These are phyloP conservation scores for Whalleya microplaca DNA, from an alignment of 2,329 filamentous ascomycete genomes.

Conservation along the genomic window DNA sequence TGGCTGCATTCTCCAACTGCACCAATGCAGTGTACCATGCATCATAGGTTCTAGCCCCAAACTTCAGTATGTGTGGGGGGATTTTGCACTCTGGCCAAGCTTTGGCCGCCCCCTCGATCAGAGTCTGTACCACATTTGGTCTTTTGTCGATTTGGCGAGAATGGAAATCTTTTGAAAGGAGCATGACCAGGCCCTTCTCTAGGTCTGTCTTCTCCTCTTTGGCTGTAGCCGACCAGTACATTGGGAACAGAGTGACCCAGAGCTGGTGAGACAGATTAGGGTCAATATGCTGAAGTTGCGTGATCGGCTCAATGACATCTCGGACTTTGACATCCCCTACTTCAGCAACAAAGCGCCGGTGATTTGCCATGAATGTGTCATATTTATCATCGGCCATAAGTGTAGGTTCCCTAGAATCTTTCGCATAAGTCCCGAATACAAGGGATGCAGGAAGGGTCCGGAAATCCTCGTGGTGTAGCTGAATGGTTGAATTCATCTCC, in stretches of 20 bases:
- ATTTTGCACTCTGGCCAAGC: constrained; percentile 88
- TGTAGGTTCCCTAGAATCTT: constrained; percentile 66
- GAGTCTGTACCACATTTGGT: constrained; percentile 91
- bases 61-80: constrained; percentile 95
- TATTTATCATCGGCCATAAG: constrained; percentile 81
- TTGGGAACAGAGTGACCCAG: constrained; percentile 88
- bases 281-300: constrained; percentile 91
- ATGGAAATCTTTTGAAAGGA: constrained; percentile 95
- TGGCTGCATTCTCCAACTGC: constrained; percentile 86
- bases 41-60: constrained; percentile 89
- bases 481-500: constrained; percentile 78
- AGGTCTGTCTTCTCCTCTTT: constrained; percentile 89
- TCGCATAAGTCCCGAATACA: constrained; percentile 73
- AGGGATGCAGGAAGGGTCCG: constrained; percentile 74
- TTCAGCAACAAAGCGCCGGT: constrained; percentile 83
- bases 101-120: constrained; percentile 85
- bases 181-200: constrained; percentile 85
- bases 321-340: constrained; percentile 84
- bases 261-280: constrained; percentile 80
- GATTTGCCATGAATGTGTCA: constrained; percentile 75
- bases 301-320: constrained; percentile 87
- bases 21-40: constrained; percentile 95
- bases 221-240: constrained; percentile 88
- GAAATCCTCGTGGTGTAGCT: constrained; percentile 84
- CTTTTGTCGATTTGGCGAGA: constrained; percentile 91